Conservation (phyloP, 2,329 filamentous ascomycete species). For the Fusarium phyllophilum region DNA sequence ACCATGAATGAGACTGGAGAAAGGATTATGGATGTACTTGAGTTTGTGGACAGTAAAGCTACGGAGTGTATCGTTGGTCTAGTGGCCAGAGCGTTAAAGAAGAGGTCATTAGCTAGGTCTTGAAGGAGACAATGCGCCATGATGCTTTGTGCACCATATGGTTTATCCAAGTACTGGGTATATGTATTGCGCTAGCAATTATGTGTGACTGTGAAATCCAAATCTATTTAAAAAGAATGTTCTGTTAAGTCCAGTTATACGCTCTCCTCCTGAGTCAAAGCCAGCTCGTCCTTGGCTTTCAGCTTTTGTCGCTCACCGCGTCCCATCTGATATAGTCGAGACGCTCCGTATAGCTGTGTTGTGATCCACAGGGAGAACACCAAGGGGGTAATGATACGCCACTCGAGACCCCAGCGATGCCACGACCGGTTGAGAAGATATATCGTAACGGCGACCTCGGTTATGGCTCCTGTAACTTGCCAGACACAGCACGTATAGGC, state of each 20-base stretch:
- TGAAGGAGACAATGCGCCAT: background rate
- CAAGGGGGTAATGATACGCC: background rate
- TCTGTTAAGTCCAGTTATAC: background rate
- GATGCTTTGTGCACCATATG: no score
- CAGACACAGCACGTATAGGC: slow-evolving; percentile 10
- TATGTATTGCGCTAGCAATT: background rate
- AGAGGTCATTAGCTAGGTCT: fast-evolving
- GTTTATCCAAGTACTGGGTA: background rate
- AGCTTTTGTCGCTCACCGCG: background rate
- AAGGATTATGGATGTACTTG: background rate
- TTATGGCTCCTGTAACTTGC: background rate
- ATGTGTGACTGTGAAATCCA: background rate
- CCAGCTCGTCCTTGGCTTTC: background rate
- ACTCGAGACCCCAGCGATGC: background rate
- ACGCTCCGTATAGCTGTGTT: slow-evolving; percentile 8
- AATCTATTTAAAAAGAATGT: background rate
- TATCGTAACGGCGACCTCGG: background rate
- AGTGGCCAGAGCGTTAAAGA: background rate
- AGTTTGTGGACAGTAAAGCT: background rate
- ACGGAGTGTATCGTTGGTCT: background rate
- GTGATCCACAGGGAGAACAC: slow-evolving; percentile 13
- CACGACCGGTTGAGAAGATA: slow-evolving; percentile 11
- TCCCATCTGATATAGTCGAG: slow-evolving; percentile 11
- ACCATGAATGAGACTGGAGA: background rate
- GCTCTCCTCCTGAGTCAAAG: background rate